phyloP scores from a whole-genome alignment of 169 alveolate species.

The Miamiensis avidus region DNA sequence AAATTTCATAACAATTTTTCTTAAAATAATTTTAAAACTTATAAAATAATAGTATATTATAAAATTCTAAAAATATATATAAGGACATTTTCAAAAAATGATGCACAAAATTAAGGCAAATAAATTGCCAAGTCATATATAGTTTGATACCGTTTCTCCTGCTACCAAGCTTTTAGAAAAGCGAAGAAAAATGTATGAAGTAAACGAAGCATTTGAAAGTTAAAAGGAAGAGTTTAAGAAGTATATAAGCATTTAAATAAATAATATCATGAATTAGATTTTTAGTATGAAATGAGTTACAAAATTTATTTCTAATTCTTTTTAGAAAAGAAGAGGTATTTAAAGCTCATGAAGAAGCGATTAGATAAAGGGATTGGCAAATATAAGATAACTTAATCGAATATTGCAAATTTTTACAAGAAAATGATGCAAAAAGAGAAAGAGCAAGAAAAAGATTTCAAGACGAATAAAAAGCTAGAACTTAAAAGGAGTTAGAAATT shows the following conservation, averaged over 20 bases:
- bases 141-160: slow-evolving; percentile 66
- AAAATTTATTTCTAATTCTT: not conserved
- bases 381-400: slow-evolving; percentile 60
- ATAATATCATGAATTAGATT: not conserved
- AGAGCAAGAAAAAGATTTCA: slow-evolving; percentile 52
- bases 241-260: slow-evolving; percentile 23
- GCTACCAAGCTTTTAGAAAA: slow-evolving; percentile 78
- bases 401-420: slow-evolving; percentile 63
- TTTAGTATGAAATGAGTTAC: not conserved
- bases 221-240: slow-evolving; percentile 71
- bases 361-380: slow-evolving; percentile 54
- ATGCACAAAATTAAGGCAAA: slow-evolving; percentile 38
- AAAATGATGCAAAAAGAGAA: slow-evolving; percentile 68
- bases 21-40: too few relatives aligned
- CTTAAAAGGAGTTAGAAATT: slow-evolving; percentile 54
- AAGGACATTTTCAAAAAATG: too few relatives aligned
- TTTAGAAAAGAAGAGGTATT: slow-evolving; percentile 55
- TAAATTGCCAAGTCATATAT: slow-evolving; percentile 51
- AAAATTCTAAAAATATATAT: too few relatives aligned
- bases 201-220: slow-evolving; percentile 71
- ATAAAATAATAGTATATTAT: too few relatives aligned
- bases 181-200: slow-evolving; percentile 77
- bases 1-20: too few relatives aligned
- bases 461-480: slow-evolving; percentile 41
- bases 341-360: slow-evolving; percentile 50